Evolutionary conservation across 2,329 filamentous ascomycete species (phyloP), one percentile per base, ranked within the genome.

Genomic region (Nigrospora sphaerica): DNA sequence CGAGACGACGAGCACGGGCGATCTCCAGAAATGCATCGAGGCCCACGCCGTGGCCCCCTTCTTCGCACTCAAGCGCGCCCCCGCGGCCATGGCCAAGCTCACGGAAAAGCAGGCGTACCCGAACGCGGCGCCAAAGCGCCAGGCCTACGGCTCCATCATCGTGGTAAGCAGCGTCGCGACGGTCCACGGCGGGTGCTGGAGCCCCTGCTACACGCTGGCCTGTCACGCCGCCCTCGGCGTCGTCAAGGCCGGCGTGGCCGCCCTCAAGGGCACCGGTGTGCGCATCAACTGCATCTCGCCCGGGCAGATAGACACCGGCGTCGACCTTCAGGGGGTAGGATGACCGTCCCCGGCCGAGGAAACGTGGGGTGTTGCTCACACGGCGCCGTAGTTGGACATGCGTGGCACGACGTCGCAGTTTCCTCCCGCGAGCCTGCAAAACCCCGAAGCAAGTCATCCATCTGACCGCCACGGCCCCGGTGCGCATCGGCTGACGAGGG

Each of bases 51-150:
- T 83, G 62, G 77, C 78, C 7, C 78, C 80, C 2, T 83, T 84
- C 66, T 82, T 81, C 54, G 80, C 79, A 1, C 67, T 83, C 50
- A 83, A 83, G 58, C 82, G 83, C 54, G 78, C 78, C 0, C 78
- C 80, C 0, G 73, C 78, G 3, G 80, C 81, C 2, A 83, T 84
- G 80, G 70, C 65, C 16, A 83, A 83, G 58, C 72, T 74, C 7
- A 75, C 74, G 0, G 67, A 72, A 1, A 74, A 62, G 49, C 62
- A 75, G 50, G 70, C 74, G 38, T 83, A 84, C 54, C 69, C 76
- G 0, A 83, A 83, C 54, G 80, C 80, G 1, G 74, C 77, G 12
- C 76, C 77, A 0, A 83, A 83, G 55, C 73, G 75, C 52, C 69
- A 73, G 42, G 67, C 69, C n/a, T 83, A 83, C 55, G 80, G 80